A percentile compares a stretch with the other conserved stretches of the same genome.
phyloP scores from a whole-genome alignment of 495 filamentous ascomycete genomes.

The Friedmanniomyces endolithicus region DNA sequence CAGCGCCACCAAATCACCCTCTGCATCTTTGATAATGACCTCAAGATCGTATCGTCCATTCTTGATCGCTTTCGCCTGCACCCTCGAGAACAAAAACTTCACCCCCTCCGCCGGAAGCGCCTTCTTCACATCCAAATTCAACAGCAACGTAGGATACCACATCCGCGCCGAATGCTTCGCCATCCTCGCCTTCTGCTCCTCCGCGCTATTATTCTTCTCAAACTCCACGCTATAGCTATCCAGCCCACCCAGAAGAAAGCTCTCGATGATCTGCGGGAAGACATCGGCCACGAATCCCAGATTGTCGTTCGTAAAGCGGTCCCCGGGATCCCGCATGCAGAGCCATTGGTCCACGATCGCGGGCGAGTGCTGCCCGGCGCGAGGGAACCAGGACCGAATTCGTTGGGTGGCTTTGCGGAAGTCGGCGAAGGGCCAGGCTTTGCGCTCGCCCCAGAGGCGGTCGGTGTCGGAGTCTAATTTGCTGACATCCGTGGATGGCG shows the following conservation, averaged over 20 bases:
- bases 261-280: slow-evolving; percentile 48
- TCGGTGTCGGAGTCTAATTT: slow-evolving; percentile 33
- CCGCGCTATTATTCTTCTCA: slow-evolving; percentile 36
- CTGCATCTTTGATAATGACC: slow-evolving; percentile 28
- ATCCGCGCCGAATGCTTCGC: slow-evolving; percentile 27
- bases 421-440: slow-evolving; percentile 31
- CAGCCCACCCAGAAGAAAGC: slow-evolving; percentile 18
- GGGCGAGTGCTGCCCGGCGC: slow-evolving; percentile 31
- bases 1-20: slow-evolving; percentile 30
- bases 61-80: slow-evolving; percentile 33
- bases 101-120: slow-evolving; percentile 33
- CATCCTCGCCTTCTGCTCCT: slow-evolving; percentile 21
- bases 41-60: slow-evolving; percentile 36
- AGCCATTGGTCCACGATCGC: slow-evolving; percentile 56
- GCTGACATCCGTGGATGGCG: slow-evolving; percentile 35
- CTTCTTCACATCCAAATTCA: slow-evolving; percentile 39
- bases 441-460: slow-evolving; percentile 31
- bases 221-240: slow-evolving; percentile 34
- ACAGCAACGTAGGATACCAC: slow-evolving; percentile 71
- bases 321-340: slow-evolving; percentile 32
- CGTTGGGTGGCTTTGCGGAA: slow-evolving; percentile 46
- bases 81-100: slow-evolving; percentile 31
- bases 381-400: slow-evolving; percentile 44
- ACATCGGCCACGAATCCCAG: slow-evolving; percentile 52
- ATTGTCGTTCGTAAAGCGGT: slow-evolving; percentile 28